Evolutionary conservation across 768 basidiomycete species (phyloP), one percentile per base, ranked within the genome.

Genomic region (Tulasnella sp.): DNA sequence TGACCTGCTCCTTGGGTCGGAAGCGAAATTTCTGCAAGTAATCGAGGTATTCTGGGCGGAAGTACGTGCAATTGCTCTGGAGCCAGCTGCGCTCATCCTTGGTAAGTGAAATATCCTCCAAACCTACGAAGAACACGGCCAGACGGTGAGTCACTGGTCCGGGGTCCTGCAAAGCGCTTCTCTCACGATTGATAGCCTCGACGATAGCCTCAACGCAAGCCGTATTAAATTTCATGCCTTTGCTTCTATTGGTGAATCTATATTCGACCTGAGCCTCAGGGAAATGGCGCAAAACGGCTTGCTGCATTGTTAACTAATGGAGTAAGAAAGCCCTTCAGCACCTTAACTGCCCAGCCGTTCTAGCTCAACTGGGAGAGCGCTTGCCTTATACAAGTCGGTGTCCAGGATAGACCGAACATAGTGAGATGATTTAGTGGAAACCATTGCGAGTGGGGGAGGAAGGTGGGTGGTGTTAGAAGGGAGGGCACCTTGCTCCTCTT

Each of bases 331-430:
- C 36, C 9, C 19, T 44, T 31, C 9, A 72, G 8, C 21, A 34
- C 68, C 68, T 24, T 42, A 78, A 40, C 44, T 18, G 80, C 46
- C 80, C 42, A 80, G 78, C 74, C 42, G 68, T 40, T 19, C 52
- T 8, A n/a, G 10, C 62, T 27, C 62, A n/a, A 52, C n/a, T 2
- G 44, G 38, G 27, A 40, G 42, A 77, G n/a, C 58, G 71, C 80
- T 71, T 76, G 92, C 95, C 90, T 97, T 99, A 90, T 98, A 98
- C 40, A 97, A 86, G 85, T 98, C 97, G 0, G 96, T 96, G 85
- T 98, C 97, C 71, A 98, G 88, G 75, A 98, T 87, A 21, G 95
- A 96, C 27, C 40, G 62, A 52, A 77, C 76, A 77, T 77, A 77
- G 58, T 77, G 73, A 38, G 38, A 40, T 38, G 73, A 4, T 36